A percentile compares a stretch with the other conserved stretches of the same genome.
phyloP scores from a whole-genome alignment of 495 filamentous ascomycete species.

The Bombardia bombarda region DNA sequence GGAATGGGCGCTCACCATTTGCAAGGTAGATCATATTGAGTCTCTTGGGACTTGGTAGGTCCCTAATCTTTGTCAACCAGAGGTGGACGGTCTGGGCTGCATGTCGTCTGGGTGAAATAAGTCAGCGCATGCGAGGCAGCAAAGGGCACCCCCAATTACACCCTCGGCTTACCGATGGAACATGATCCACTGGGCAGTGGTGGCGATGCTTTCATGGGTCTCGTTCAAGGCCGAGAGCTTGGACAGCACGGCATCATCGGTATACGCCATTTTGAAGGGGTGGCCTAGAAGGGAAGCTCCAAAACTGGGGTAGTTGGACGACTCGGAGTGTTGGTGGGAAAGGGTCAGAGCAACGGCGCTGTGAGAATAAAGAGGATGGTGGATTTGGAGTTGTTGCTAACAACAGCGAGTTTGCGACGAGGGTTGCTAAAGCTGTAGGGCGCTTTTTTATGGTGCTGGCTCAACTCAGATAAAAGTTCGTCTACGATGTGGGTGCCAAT shows the following conservation, averaged over 20 bases:
- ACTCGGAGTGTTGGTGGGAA: background rate
- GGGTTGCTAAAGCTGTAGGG: background rate
- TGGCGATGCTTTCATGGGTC: constrained; percentile 90
- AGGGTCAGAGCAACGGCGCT: too few species aligned
- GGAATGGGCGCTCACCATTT: constrained; percentile 61
- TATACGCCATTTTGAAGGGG: constrained; percentile 67
- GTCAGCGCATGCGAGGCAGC: background rate
- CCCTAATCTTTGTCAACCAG: constrained; percentile 83
- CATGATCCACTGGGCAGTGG: constrained; percentile 97
- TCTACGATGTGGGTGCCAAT: constrained; percentile 7
- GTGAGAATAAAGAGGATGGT: too few species aligned
- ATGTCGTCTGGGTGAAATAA: constrained; percentile 56
- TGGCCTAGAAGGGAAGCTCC: background rate
- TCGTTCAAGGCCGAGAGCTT: constrained; percentile 95
- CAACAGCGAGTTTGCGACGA: background rate
- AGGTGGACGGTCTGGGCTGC: constrained; percentile 80
- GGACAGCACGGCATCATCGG: constrained; percentile 83
- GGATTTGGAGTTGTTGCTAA: background rate
- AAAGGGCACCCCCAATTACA: too few species aligned
- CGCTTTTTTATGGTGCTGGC: background rate
- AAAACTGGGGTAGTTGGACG: background rate
- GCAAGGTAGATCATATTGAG: constrained; percentile 91
- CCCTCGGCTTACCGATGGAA: constrained; percentile 92
- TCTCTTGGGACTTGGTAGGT: constrained; percentile 72
- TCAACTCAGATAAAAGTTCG: constrained; percentile 7